Evolutionary conservation across 495 filamentous ascomycete species (phyloP).

Genomic region (Cairneyella variabilis): DNA sequence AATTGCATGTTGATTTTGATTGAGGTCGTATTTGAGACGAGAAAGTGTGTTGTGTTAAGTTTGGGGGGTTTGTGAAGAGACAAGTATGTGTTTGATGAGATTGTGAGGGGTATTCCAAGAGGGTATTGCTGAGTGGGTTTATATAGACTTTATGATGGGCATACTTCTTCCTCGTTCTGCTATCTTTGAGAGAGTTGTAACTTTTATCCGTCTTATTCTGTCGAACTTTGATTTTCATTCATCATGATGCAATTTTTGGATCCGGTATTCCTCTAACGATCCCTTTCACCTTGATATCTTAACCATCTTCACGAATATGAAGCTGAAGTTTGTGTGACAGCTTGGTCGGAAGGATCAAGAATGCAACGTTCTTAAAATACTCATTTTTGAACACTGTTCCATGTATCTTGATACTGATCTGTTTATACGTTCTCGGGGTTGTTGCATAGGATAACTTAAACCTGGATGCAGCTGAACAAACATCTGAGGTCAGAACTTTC

Average conservation of each 20-base stretch:
- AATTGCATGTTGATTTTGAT: constrained; percentile 1
- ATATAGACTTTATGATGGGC: too few species aligned
- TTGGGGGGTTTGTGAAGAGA: too few species aligned
- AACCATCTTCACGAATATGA: neutral
- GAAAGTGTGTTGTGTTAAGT: neutral
- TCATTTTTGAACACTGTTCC: too few species aligned
- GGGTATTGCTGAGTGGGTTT: too few species aligned
- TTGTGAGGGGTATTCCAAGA: too few species aligned
- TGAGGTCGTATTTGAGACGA: neutral
- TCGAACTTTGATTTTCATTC: neutral
- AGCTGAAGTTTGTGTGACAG: neutral
- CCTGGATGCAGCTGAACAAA: too few species aligned
- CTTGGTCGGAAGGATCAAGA: neutral
- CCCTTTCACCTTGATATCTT: neutral
- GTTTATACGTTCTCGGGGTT: too few species aligned
- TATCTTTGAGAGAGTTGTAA: neutral
- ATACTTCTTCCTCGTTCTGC: too few species aligned
- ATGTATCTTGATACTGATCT: too few species aligned
- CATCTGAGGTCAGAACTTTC: too few species aligned
- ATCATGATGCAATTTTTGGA: neutral
- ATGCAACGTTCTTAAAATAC: neutral
- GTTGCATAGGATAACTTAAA: too few species aligned
- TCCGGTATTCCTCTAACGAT: neutral
- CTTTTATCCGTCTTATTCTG: neutral
- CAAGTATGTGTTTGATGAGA: neutral